phyloP scores from a whole-genome alignment of 495 filamentous ascomycete genomes.

The Neurospora cerealis region DNA sequence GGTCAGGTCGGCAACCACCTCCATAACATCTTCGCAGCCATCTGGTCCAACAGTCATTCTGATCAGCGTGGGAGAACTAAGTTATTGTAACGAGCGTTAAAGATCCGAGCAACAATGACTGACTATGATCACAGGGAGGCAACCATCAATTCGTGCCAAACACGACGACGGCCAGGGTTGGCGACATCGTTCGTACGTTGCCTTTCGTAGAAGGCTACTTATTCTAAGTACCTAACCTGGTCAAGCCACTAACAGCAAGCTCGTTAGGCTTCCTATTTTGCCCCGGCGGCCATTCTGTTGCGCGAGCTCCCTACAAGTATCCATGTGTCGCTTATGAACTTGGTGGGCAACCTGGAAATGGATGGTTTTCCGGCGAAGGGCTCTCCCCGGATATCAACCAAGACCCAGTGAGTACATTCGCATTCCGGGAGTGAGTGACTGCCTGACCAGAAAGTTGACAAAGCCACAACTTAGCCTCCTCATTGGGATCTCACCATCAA shows the following conservation, averaged over 20 bases:
- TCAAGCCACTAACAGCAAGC: conserved; percentile 1
- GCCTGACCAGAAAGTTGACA: not conserved
- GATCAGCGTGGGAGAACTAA: conserved; percentile 24
- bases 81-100: not conserved
- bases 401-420: conserved; percentile 20
- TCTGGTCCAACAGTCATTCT: conserved; percentile 12
- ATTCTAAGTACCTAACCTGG: too few relatives aligned
- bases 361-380: too few relatives aligned
- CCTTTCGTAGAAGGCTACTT: too few relatives aligned
- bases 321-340: conserved; percentile 53
- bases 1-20: not conserved
- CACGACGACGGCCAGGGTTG: conserved; percentile 21
- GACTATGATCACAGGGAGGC: conserved; percentile 14
- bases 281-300: conserved; percentile 50
- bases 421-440: not conserved
- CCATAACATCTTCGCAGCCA: conserved; percentile 1
- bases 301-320: conserved; percentile 39
- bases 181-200: conserved; percentile 29
- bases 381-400: conserved; percentile 25
- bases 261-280: conserved; percentile 45
- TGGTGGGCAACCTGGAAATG: too few relatives aligned
- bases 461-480: conserved; percentile 26
- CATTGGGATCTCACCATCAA: conserved; percentile 42
- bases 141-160: conserved; percentile 24
- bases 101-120: not conserved